Evolutionary conservation across 2,329 filamentous ascomycete genomes (phyloP), one percentile per base, ranked within the genome.

Genomic region (Teratosphaeria pseudoeucalypti): DNA sequence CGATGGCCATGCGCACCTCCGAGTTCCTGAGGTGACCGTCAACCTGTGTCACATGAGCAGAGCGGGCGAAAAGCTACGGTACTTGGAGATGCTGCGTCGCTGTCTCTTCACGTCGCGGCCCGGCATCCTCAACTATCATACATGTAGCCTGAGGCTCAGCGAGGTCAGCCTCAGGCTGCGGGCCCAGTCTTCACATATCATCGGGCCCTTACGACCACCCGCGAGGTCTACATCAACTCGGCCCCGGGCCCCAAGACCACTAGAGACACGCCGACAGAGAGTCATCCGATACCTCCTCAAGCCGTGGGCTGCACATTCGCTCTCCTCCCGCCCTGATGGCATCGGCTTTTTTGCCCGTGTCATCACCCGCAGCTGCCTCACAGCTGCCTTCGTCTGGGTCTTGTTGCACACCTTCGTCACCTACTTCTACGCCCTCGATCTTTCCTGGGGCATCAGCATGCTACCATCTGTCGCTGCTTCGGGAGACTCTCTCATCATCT

Each of bases 391-490:
- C 34, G 37, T 6, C 59, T 19, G 34, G 49, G 54, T 61, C 19
- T 11, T 32, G 27, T 4, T 27, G 32, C 76, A 79, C 66, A 64
- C 75, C 52, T 66, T 74, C 63, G 58, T 64, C 34, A 66, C 66
- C 32, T 86, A 94, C 74, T 77, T 84, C 67, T 83, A 84, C 75
- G 79, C 79, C 63, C 68, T 86, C 64, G 81, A 81, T 23, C 74
- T 78, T 3, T 85, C 85, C 16, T 78, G 79, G 29, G 92, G 92
- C 1, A 85, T 90, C 3, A 92, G 88, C 19, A 97, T 97, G 94
- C 82, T 94, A 56, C 92, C 92, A 7, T 96, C 90, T 0, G 85
- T 96, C 62, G 78, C 81, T 27, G 78, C 85, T 1, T 73, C 78
- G 9, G 86, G 85, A 59, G 87, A 92, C 69, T 85, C 79, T 73